Percentiles rank a stretch among this genome's conserved stretches.
Evolutionary conservation across 108 stramenopile genomes (phyloP).

Genomic region (Nitzschia sp.): DNA sequence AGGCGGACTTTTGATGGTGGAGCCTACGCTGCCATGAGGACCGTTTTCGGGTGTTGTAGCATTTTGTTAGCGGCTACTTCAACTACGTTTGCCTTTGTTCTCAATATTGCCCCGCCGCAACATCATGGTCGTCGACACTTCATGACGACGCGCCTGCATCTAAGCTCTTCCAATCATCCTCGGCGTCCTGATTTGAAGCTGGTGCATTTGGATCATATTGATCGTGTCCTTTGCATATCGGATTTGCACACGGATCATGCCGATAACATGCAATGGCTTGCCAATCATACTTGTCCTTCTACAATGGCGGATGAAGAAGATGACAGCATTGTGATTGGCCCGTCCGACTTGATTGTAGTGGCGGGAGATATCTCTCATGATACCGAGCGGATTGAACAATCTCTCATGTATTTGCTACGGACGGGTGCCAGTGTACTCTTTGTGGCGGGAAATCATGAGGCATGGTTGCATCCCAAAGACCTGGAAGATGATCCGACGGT

Average conservation of each 20-base stretch:
- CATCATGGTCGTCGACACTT: no score
- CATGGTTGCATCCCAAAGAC: slow-evolving; percentile 41
- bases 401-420: slow-evolving; percentile 22
- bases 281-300: slow-evolving; percentile 8
- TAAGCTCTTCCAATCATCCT: no score
- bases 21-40: no score
- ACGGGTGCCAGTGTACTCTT: slow-evolving; percentile 43
- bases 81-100: no score
- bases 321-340: background rate
- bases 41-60: no score
- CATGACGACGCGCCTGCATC: no score
- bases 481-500: background rate
- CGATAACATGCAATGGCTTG: slow-evolving; percentile 56
- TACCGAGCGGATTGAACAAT: slow-evolving; percentile 22
- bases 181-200: no score
- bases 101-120: no score
- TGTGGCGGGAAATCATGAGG: slow-evolving; percentile 67
- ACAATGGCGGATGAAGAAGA: background rate
- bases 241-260: slow-evolving; percentile 62
- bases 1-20: no score
- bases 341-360: slow-evolving; percentile 41
- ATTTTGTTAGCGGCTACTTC: no score
- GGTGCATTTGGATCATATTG: slow-evolving; percentile 15
- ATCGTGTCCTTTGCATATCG: slow-evolving; percentile 32
- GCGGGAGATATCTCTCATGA: slow-evolving; percentile 72